phyloP scores from a whole-genome alignment of 805 yeast genomes.

The Candida golubevii region DNA sequence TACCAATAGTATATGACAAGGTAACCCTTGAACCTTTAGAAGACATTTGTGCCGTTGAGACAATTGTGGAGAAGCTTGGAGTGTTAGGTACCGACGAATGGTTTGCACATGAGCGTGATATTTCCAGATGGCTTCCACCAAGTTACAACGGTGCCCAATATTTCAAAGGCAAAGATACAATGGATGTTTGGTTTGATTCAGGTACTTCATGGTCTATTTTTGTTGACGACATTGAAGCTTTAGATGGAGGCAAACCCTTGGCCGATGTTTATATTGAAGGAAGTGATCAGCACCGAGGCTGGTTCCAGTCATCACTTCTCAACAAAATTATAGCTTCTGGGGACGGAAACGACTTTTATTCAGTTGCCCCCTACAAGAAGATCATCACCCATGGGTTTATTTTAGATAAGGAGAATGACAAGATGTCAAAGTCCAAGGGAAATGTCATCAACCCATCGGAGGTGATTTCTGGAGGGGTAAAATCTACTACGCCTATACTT shows the following conservation, averaged over 20 bases:
- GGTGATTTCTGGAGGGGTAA: slow-evolving; percentile 57
- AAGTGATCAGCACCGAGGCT: slow-evolving; percentile 97
- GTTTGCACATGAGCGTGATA: slow-evolving; percentile 57
- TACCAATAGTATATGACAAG: slow-evolving; percentile 68
- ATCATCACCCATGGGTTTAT: slow-evolving; percentile 93
- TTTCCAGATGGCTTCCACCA: slow-evolving; percentile 72
- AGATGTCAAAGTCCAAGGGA: slow-evolving; percentile 93
- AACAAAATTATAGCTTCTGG: slow-evolving; percentile 59
- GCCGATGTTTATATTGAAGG: slow-evolving; percentile 94
- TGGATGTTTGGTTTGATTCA: slow-evolving; percentile 99
- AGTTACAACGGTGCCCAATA: slow-evolving; percentile 42
- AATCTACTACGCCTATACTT: slow-evolving; percentile 48
- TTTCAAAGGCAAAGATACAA: slow-evolving; percentile 76
- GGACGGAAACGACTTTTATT: slow-evolving; percentile 36
- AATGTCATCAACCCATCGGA: slow-evolving; percentile 70
- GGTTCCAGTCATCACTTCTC: slow-evolving; percentile 93
- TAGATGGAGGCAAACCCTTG: slow-evolving; percentile 25
- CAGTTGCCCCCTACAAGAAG: slow-evolving; percentile 57
- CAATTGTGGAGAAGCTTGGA: slow-evolving; percentile 54
- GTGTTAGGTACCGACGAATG: slow-evolving; percentile 70
- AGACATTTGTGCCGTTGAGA: slow-evolving; percentile 49
- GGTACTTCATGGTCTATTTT: slow-evolving; percentile 87
- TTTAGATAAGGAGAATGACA: slow-evolving; percentile 76
- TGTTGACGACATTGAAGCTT: slow-evolving; percentile 29
- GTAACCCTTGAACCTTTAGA: slow-evolving; percentile 62